Conservation (phyloP, 108 stramenopile genomes). For the Nitzschia inconspicua region DNA sequence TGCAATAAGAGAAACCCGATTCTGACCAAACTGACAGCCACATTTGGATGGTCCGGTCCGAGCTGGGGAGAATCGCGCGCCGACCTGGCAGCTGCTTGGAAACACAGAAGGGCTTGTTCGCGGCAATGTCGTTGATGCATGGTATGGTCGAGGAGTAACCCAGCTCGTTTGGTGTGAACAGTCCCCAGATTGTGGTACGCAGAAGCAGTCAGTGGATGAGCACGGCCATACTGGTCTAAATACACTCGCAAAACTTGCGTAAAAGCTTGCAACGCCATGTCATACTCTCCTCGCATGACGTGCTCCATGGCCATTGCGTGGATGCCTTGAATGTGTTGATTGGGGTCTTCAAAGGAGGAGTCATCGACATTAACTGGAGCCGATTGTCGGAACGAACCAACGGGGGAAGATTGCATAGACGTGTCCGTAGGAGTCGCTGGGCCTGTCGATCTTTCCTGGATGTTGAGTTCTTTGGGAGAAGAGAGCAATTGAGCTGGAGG, state of each 20-base stretch:
- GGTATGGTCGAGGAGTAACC: slow-evolving; percentile 21
- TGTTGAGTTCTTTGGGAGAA: too few species aligned
- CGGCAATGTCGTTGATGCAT: slow-evolving; percentile 36
- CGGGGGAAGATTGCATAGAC: too few species aligned
- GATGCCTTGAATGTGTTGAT: slow-evolving; percentile 25
- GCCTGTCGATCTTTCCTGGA: too few species aligned
- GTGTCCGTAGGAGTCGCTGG: too few species aligned
- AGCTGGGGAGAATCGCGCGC: slow-evolving; percentile 49
- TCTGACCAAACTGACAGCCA: slow-evolving; percentile 44
- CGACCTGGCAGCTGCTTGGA: slow-evolving; percentile 51
- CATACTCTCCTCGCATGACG: slow-evolving; percentile 45
- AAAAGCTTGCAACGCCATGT: slow-evolving; percentile 43
- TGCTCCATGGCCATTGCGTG: slow-evolving; percentile 49
- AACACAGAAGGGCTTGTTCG: slow-evolving; percentile 39
- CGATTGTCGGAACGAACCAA: slow-evolving; percentile 13
- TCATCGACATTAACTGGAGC: slow-evolving; percentile 36
- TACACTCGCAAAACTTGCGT: slow-evolving; percentile 37
- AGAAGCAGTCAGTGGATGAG: slow-evolving; percentile 46
- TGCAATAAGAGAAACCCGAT: slow-evolving; percentile 58
- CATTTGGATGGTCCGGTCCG: slow-evolving; percentile 55
- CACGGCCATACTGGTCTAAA: slow-evolving; percentile 22
- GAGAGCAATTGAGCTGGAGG: too few species aligned
- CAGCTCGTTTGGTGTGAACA: slow-evolving; percentile 52
- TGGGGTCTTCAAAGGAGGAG: slow-evolving; percentile 25
- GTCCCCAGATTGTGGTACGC: slow-evolving; percentile 60